Conservation (phyloP, 73 alveolate species). For the Symbiodinium natans region DNA sequence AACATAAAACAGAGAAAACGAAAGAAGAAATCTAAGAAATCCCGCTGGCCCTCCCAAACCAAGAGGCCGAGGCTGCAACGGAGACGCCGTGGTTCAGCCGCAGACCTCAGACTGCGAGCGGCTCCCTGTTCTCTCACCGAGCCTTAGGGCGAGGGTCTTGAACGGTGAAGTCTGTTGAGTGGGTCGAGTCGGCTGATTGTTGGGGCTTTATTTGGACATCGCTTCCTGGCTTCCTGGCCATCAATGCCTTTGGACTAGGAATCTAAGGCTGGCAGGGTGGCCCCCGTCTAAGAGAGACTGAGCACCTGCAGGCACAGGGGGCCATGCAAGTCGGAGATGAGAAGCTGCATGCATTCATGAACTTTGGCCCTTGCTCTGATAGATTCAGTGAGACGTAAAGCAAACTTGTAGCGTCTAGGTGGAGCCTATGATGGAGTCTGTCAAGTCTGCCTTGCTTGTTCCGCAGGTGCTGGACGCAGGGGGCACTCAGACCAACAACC, state of each 20-base stretch:
- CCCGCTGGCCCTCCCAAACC: no score
- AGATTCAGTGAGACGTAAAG: not conserved
- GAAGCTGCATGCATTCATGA: not conserved
- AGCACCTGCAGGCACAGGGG: not conserved
- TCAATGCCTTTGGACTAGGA: not conserved
- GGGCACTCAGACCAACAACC: constrained; percentile 73
- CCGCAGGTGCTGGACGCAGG: constrained; percentile 62
- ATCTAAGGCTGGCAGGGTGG: constrained; percentile 57
- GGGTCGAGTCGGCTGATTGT: no score
- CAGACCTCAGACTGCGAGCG: not conserved
- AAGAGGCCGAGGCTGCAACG: not conserved
- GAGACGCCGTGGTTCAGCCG: not conserved
- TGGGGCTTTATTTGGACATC: no score
- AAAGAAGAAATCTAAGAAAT: no score
- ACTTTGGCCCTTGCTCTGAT: not conserved
- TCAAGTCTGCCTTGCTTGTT: no score
- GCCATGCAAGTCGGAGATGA: not conserved
- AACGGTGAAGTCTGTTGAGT: no score
- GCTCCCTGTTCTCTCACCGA: not conserved
- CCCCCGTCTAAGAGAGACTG: constrained; percentile 34
- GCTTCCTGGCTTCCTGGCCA: no score
- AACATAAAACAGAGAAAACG: no score
- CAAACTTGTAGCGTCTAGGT: no score
- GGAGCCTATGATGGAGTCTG: no score
- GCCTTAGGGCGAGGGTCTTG: no score